Evolutionary conservation across 2,329 filamentous ascomycete species (phyloP), one percentile per base, ranked within the genome.

Genomic region (Nothophoma quercina): DNA sequence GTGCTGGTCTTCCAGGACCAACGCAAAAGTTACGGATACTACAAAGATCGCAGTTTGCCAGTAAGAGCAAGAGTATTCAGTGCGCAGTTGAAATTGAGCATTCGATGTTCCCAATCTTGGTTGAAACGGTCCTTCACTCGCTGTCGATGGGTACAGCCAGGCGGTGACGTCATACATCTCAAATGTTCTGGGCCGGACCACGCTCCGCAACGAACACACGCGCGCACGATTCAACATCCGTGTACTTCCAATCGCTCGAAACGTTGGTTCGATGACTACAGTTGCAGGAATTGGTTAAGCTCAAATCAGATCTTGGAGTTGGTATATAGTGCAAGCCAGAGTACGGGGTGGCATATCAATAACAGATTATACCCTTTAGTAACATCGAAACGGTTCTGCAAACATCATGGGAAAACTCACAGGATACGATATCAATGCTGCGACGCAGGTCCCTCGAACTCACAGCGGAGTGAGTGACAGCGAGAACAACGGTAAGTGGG

Each of bases 221-320:
- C 30, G 35, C 23, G 25, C 39, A 32, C 12, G n/a, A 19, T n/a
- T 46, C 19, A 32, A 18, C 13, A n/a, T 21, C 32, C 26, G 10
- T 21, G 8, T 22, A 36, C 13, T n/a, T 22, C n/a, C 8, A 12
- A 13, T 36, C 19, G n/a, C 30, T 26, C 12, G 21, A 42, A 47
- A 19, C 10, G 43, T 38, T 33, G 43, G 32, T 47, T 42, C 30
- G 50, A 52, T 52, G 50, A 52, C 50, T 52, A 42, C 38, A 52
- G 21, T 38, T 15, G 36, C 33, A 26, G 26, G 21, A 46, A 42
- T 4, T 5, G 50, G 50, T 43, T 35, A 42, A 16, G 38, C 12
- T 46, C n/a, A 16, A 2, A 23, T 34, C 19, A n/a, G 19, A 19
- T 13, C 2, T 34, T 12, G 7, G 9, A 12, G 12, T n/a, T n/a